Base-by-base conservation (phyloP, 164 flowering plant genomes). In the Santalum album region DNA sequence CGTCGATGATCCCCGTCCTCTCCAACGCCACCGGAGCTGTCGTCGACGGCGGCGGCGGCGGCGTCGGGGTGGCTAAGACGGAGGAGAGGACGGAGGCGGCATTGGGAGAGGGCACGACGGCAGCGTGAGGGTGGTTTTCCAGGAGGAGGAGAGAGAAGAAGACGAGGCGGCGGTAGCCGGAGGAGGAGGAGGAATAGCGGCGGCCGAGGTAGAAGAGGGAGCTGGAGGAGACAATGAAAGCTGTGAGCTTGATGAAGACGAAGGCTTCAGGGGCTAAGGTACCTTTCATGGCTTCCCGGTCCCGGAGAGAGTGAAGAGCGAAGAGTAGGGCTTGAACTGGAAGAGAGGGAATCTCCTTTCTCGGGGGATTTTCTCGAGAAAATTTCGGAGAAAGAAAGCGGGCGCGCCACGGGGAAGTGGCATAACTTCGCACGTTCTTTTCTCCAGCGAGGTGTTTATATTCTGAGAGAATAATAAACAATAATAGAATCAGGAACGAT, bases 1-100 rank as follows among this genome's bases (percentile, higher is more conserved):
- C 79, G 46, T 80, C 79, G 0, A 80, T 39, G 10, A 77, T 62
- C 35, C 86, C 86, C 35, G 49, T 57, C 48, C 65, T 61, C 36
- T 57, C 65, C 57, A 61, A 51, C 35, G n/a, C n/a, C n/a, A 4
- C 67, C 49, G 56, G 53, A 7, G 69, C 58, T 25, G 64, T 48
- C 14, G 58, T 39, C 4, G 54, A 50, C 0, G 63, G 59, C 15
- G 72, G 55, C 11, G 57, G 51, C 4, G 53, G 43, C 44, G 35
- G 25, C 12, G 35, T 32, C 7, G 55, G 51, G 3, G 14, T 24
- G 5, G 16, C 12, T 3, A 49, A 14, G 61, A 36, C 19, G 3
- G 49, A 21, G 24, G 49, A 20, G 25, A 45, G 11, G 49, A 45
- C 7, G 25, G 25, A 1, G 15, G 25, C 24, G 25, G 49, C 34